Percentiles rank a stretch among this genome's conserved stretches.
Conservation (phyloP, 164 flowering plant species). For the Annona cherimola region DNA sequence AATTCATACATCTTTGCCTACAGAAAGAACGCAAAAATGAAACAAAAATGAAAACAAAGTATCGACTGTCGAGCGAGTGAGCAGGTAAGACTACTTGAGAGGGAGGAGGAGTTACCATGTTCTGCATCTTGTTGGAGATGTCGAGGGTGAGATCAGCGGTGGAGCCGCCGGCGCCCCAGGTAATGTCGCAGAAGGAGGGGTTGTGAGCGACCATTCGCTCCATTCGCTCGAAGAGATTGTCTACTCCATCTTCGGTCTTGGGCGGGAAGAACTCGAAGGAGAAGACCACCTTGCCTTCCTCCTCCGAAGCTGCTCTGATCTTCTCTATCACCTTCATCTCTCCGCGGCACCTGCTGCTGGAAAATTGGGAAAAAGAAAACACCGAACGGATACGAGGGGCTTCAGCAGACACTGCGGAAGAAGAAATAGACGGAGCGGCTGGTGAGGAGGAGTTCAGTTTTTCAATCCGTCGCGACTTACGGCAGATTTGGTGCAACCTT, state of each 20-base stretch:
- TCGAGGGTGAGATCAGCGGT: slow-evolving; percentile 94
- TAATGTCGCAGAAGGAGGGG: slow-evolving; percentile 93
- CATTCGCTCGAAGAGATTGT: slow-evolving; percentile 87
- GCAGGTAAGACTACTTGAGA: background rate
- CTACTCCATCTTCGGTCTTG: slow-evolving; percentile 90
- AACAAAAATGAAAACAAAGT: background rate
- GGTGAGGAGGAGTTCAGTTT: background rate
- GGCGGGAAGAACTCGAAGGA: slow-evolving; percentile 98
- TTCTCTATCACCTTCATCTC: slow-evolving; percentile 94
- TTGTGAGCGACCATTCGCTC: slow-evolving; percentile 85
- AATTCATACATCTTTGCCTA: background rate
- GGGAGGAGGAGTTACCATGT: slow-evolving; percentile 27
- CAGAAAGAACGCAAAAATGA: background rate
- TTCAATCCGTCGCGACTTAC: background rate
- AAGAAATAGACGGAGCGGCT: background rate
- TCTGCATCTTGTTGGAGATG: slow-evolving; percentile 87
- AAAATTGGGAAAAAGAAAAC: background rate
- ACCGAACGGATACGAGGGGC: background rate
- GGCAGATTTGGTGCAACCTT: too few relatives aligned
- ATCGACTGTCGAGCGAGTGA: background rate
- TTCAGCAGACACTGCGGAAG: background rate
- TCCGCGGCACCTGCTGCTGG: background rate
- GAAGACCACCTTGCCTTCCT: slow-evolving; percentile 48
- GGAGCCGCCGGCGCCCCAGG: slow-evolving; percentile 99
- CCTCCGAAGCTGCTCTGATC: slow-evolving; percentile 43